phyloP scores from a whole-genome alignment of 176 grass and related monocot species.

The Bothriochloa decipiens region DNA sequence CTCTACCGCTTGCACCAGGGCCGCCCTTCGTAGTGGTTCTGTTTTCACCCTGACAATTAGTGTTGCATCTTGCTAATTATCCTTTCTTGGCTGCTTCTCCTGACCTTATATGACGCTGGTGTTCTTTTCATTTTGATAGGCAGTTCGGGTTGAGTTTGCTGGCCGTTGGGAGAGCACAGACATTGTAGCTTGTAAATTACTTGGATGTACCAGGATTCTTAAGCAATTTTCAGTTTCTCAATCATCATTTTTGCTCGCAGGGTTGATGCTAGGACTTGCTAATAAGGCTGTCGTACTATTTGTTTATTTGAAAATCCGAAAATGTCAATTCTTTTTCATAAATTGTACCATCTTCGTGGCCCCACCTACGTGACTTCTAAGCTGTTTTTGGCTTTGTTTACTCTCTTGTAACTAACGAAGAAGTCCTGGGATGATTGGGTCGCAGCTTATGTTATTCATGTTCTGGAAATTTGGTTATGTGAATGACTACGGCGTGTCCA shows the following conservation, averaged over 20 bases:
- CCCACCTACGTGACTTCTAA: background rate
- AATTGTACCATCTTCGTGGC: background rate
- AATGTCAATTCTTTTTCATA: conserved; percentile 11
- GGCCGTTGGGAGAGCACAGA: conserved; percentile 31
- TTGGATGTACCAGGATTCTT: conserved; percentile 28
- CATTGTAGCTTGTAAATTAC: conserved; percentile 63
- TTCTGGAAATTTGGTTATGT: background rate
- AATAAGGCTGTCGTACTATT: conserved; percentile 44
- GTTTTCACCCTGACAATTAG: background rate
- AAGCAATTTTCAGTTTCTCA: conserved; percentile 29
- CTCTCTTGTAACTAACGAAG: background rate
- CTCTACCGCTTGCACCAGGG: no score
- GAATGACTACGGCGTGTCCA: background rate
- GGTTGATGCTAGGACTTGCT: conserved; percentile 38
- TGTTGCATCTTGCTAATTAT: conserved; percentile 10
- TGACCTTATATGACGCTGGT: conserved; percentile 33
- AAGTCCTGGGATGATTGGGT: background rate
- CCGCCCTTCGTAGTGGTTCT: background rate
- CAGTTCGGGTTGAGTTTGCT: conserved; percentile 18
- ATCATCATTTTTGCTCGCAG: conserved; percentile 31
- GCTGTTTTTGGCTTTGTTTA: background rate
- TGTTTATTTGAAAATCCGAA: conserved; percentile 27
- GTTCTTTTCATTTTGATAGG: conserved; percentile 45
- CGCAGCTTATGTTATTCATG: background rate
- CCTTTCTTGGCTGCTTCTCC: background rate